Percentiles rank a stretch among this genome's conserved stretches.
Evolutionary conservation across 768 basidiomycete genomes (phyloP).

Genomic region (Boletus rex-veris): DNA sequence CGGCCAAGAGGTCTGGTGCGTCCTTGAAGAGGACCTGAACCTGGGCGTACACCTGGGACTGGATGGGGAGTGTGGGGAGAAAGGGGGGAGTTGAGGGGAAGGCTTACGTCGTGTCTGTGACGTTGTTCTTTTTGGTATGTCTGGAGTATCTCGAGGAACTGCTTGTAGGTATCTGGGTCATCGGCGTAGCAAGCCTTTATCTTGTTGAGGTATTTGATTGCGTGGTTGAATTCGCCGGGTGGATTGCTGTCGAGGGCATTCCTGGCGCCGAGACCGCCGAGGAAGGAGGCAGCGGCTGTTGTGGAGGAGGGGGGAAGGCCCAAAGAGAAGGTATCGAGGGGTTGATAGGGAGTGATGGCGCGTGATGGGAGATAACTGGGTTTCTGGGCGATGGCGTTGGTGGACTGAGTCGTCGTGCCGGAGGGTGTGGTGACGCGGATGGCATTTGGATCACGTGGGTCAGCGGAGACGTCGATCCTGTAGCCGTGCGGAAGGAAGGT

Average conservation of each 20-base stretch:
- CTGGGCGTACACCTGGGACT: constrained; percentile 77
- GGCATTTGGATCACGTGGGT: constrained; percentile 64
- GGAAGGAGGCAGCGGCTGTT: constrained; percentile 60
- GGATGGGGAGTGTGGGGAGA: constrained; percentile 7
- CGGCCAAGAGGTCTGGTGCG: constrained; percentile 71
- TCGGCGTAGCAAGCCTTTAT: constrained; percentile 90
- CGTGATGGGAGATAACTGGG: constrained; percentile 36
- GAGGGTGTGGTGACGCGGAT: constrained; percentile 81
- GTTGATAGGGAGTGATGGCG: constrained; percentile 48
- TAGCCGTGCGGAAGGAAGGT: constrained; percentile 95
- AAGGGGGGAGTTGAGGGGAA: background rate
- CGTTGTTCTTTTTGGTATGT: constrained; percentile 84
- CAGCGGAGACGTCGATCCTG: constrained; percentile 80
- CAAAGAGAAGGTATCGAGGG: constrained; percentile 42
- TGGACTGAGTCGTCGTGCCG: constrained; percentile 67
- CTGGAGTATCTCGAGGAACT: constrained; percentile 85
- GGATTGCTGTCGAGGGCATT: constrained; percentile 50
- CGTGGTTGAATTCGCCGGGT: constrained; percentile 80
- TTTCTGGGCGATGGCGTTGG: background rate
- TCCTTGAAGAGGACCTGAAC: constrained; percentile 80
- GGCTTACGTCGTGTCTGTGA: constrained; percentile 64
- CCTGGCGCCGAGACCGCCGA: constrained; percentile 55
- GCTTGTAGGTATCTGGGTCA: constrained; percentile 90
- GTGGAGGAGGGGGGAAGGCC: constrained; percentile 46
- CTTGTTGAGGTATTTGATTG: constrained; percentile 97